Evolutionary conservation across 129 eudicot species (phyloP).

Genomic region (Erigeron canadensis): DNA sequence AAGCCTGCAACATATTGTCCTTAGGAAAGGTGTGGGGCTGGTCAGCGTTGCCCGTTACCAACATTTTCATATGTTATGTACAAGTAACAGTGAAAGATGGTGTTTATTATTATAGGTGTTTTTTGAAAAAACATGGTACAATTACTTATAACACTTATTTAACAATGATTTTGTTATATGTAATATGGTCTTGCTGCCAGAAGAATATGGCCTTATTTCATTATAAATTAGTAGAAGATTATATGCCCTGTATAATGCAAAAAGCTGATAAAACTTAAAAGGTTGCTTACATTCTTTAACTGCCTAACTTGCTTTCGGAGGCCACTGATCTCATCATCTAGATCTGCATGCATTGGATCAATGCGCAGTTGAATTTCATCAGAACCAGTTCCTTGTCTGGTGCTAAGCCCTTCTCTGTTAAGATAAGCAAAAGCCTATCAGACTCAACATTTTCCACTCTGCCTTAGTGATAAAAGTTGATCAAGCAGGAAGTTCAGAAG

Average conservation of each 20-base stretch:
- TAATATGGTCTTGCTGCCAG: constrained; percentile 1
- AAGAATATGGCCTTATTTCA: constrained; percentile 15
- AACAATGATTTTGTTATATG: not conserved
- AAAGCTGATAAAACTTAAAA: not conserved
- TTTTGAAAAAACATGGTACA: no score
- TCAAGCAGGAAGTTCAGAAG: not conserved
- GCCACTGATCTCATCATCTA: constrained; percentile 81
- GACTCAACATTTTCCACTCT: not conserved
- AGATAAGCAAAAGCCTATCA: constrained; percentile 4
- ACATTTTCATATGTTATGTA: no score
- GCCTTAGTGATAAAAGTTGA: not conserved
- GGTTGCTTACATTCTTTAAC: constrained; percentile 54
- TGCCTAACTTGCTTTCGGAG: constrained; percentile 82
- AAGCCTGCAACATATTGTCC: no score
- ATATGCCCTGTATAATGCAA: constrained; percentile 1
- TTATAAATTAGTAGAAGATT: not conserved
- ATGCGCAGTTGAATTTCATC: constrained; percentile 88
- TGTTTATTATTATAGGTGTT: not conserved
- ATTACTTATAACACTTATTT: not conserved
- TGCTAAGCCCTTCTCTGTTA: constrained; percentile 78
- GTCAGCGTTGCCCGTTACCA: no score
- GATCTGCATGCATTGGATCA: constrained; percentile 80
- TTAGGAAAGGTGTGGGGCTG: no score
- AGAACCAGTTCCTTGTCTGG: constrained; percentile 57
- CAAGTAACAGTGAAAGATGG: no score